phyloP scores from a whole-genome alignment of 2,329 filamentous ascomycete genomes.

The Colletotrichum zoysiae region DNA sequence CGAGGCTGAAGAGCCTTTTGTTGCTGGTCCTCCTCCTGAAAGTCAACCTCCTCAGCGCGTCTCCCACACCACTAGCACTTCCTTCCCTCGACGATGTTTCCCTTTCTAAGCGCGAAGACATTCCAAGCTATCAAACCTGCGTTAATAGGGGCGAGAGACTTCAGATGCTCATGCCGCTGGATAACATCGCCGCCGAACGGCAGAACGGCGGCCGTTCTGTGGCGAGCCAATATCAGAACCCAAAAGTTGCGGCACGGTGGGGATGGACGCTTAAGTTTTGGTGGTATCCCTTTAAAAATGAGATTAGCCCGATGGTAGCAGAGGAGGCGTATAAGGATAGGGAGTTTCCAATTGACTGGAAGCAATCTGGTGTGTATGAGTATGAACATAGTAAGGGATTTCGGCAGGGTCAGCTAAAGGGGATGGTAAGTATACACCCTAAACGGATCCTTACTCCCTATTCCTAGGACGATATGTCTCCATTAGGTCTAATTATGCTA shows the following conservation, averaged over 20 bases:
- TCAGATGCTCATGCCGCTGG: neutral
- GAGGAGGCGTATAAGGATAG: neutral
- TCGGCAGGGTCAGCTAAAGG: no score
- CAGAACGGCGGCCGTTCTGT: neutral
- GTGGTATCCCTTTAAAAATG: conserved; percentile 1
- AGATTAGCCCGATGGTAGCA: neutral
- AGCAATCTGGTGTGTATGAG: neutral
- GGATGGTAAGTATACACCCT: neutral
- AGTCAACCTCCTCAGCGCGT: neutral
- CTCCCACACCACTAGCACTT: neutral
- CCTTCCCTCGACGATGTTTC: neutral
- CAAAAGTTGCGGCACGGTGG: neutral
- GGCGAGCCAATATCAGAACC: conserved; percentile 5
- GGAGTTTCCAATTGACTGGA: neutral
- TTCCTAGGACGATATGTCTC: neutral
- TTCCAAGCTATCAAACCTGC: neutral
- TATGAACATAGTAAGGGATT: neutral
- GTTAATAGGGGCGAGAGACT: conserved; percentile 3
- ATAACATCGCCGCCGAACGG: neutral
- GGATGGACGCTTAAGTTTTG: neutral
- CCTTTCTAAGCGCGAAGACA: neutral
- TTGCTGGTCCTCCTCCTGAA: neutral
- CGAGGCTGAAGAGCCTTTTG: neutral
- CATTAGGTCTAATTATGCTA: neutral
- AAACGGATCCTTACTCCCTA: no score